Evolutionary conservation across 2,329 filamentous ascomycete genomes (phyloP), one percentile per base, ranked within the genome.

Genomic region (Zasmidium citrigriseum): DNA sequence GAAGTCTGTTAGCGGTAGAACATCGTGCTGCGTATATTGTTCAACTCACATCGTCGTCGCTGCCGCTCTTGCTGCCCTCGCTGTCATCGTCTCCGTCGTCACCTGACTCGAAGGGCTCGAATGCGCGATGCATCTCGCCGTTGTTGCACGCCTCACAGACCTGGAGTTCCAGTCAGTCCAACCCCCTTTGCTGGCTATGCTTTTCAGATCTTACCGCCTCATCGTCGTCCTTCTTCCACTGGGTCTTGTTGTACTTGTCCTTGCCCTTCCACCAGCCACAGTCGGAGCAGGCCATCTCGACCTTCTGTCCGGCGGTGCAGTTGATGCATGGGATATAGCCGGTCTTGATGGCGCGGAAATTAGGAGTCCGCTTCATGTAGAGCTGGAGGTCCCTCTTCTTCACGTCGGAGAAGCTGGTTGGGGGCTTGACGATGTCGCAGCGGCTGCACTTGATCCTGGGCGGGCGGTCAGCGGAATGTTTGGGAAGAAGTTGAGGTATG

Each of bases 281-380:
- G 24, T 57, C 46, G 58, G 54, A 52, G 63, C 70, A 72, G 14
- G 60, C 41, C 27, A 69, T 54, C 59, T 70, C 68, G 46, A 63
- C 56, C 16, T 57, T 41, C 47, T 66, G 67, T 14, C 48, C 48
- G 1, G 55, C 57, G 14, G 57, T 61, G 60, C 68, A 71, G 2
- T 21, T 20, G 9, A 60, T 62, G 22, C 22, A 27, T 16, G 21
- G 4, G 34, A 56, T 45, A 29, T 46, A 46, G 20, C 2, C 23
- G 16, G n/a, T 21, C 25, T 41, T 44, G 45, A n/a, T 27, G 18
- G 54, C 18, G 25, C 51, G 25, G 54, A 56, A 55, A n/a, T 18
- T 20, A 3, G 24, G 12, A 1, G 41, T 48, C 21, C 34, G 23
- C 29, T 47, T 22, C 50, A 45, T 54, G 29, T 53, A 44, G 4